phyloP scores from a whole-genome alignment of 768 basidiomycete species.

The Megacollybia marginata region DNA sequence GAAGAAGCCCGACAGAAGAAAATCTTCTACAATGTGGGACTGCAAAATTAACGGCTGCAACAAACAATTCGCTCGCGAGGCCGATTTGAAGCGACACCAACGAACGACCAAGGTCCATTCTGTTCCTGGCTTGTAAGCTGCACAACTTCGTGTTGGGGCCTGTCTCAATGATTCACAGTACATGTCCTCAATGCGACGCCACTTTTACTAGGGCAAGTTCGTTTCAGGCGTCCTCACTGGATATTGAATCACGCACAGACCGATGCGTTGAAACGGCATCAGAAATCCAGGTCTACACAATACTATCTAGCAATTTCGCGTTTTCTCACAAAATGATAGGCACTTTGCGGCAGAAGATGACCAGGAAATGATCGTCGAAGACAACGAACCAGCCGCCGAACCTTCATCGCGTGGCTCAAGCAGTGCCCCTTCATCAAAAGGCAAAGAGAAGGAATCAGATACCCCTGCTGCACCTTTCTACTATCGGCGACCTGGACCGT shows the following conservation, averaged over 20 bases:
- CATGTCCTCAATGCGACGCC: constrained; percentile 76
- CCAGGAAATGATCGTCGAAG: not conserved
- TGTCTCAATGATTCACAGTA: constrained; percentile 27
- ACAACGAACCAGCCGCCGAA: too few species aligned
- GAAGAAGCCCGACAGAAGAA: too few species aligned
- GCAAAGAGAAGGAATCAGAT: too few species aligned
- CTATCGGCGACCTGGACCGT: too few species aligned
- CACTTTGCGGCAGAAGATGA: not conserved
- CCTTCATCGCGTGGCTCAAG: too few species aligned
- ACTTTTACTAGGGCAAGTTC: constrained; percentile 67
- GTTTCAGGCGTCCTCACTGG: constrained; percentile 1
- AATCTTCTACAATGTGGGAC: constrained; percentile 39
- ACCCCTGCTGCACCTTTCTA: too few species aligned
- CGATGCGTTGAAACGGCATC: constrained; percentile 75
- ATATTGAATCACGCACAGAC: constrained; percentile 34
- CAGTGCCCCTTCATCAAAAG: too few species aligned
- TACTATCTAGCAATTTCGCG: not conserved
- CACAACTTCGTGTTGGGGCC: constrained; percentile 3
- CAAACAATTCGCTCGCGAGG: constrained; percentile 78
- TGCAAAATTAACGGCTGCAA: constrained; percentile 77
- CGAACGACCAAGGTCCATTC: constrained; percentile 74
- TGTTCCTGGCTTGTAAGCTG: constrained; percentile 61
- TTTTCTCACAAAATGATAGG: not conserved
- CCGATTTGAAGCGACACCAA: constrained; percentile 76
- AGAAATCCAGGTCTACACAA: constrained; percentile 60